Evolutionary conservation across 495 filamentous ascomycete genomes (phyloP), one percentile per base, ranked within the genome.

Genomic region (Tirmania nivea): DNA sequence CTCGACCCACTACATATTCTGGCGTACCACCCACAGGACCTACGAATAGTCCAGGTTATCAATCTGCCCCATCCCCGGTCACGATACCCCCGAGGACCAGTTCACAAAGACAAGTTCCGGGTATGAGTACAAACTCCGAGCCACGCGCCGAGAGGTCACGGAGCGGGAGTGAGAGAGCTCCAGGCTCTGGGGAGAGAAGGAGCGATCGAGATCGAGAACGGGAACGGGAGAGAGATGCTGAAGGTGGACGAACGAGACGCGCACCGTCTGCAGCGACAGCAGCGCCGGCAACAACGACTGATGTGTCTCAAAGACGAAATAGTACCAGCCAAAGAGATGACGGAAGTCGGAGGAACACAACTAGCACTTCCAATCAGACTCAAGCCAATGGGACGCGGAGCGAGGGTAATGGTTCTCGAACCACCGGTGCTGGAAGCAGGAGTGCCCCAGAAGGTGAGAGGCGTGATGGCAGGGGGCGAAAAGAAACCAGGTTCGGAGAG

Each of bases 401-500:
- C 39, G 39, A 45, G 14, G 17, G 14, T 14, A 45, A 45, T 19
- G 12, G 14, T 14, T 45, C 39, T 6, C 39, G 39, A 6, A 3
- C 25, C 25, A 31, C 3, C 7, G 39, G 39, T 14, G 9, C 39
- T 45, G 12, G 59, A 36, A 57, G 61, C 20, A 55, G 56, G 20
- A 55, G 53, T 34, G 59, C 59, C 14, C 59, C 59, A 12, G 59
- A 61, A 51, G 59, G 59, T 48, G 59, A 75, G 52, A 52, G 55
- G 52, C 60, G 59, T 49, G 55, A 55, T 7, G 52, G 54, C 11
- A 51, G 36, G 10, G 54, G 49, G n/a, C 53, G 62, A 51, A 96
- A 92, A 69, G 84, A 86, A 55, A 86, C 79, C 19, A 83, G 79
- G 12, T 96, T 96, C 64, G 92, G 90, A 37, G 84, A 93, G 25